Evolutionary conservation across 225 moss, liverwort and hornwort species (phyloP), one percentile per base, ranked within the genome.

Genomic region (Polytrichum commune): DNA sequence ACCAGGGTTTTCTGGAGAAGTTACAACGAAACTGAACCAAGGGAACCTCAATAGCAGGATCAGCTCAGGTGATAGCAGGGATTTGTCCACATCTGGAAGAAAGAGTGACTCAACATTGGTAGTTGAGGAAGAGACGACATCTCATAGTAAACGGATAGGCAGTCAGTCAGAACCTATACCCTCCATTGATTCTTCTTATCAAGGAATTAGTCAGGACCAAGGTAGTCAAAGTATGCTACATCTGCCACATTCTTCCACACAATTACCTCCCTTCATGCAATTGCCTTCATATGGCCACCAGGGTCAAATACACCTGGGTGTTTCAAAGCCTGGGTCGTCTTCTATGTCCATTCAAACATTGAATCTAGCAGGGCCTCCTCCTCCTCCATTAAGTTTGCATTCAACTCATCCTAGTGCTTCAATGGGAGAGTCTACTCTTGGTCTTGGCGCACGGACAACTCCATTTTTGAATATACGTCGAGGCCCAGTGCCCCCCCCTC

Each of bases 191-290:
- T 72, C 68, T 71, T 71, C 80, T 76, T 69, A 72, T 72, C 89
- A 79, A 71, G 83, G 81, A 19, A 72, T 57, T 61, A 77, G 73
- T 66, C 87, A 81, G 71, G 89, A 89, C 73, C 71, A 79, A 26
- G 72, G 68, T 72, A 80, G 65, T 74, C 83, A 77, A 57, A 64
- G 38, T 56, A 73, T 76, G 57, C 53, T 68, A 26, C 77, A 74
- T n/a, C 33, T 73, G 69, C 28, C 55, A 53, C 57, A 64, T 29
- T 69, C 38, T 46, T 23, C 58, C 19, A 79, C 66, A 29, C 54
- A 28, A 33, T n/a, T 10, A 8, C n/a, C 67, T 25, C 68, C 72
- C 8, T 63, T 24, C 65, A 22, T 69, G 33, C 74, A 63, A 65
- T 20, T 64, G 64, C 74, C 64, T 5, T 38, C 68, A 19, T 72